A percentile compares a stretch with the other conserved stretches of the same genome.
Evolutionary conservation across 1,139 yeast species (phyloP).

Genomic region (Barnettozyma hawaiiensis): DNA sequence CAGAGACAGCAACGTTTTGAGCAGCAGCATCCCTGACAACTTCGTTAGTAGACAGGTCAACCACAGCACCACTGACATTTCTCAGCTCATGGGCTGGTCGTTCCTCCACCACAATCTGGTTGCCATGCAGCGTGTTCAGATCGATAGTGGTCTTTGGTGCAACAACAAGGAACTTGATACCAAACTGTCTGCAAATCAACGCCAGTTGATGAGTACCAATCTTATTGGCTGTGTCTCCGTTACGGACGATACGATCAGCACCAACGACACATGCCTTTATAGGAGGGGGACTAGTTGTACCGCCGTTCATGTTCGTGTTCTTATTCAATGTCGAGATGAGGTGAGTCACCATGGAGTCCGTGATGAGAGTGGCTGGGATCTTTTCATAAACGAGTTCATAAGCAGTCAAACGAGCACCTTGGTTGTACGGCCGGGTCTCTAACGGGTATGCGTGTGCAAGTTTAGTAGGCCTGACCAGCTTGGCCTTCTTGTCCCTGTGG

Average conservation of each 20-base stretch:
- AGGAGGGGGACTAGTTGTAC: too few relatives aligned
- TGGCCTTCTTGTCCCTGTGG: slow-evolving; percentile 28
- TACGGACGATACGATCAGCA: slow-evolving; percentile 88
- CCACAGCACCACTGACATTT: slow-evolving; percentile 62
- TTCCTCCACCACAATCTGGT: slow-evolving; percentile 76
- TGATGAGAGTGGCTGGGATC: slow-evolving; percentile 82
- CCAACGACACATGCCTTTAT: slow-evolving; percentile 91
- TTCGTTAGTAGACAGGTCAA: slow-evolving; percentile 31
- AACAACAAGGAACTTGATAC: slow-evolving; percentile 80
- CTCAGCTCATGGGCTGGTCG: slow-evolving; percentile 79
- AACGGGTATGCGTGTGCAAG: slow-evolving; percentile 72
- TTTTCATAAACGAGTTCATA: slow-evolving; percentile 80
- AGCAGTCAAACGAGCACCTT: slow-evolving; percentile 91
- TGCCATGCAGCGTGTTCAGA: slow-evolving; percentile 57
- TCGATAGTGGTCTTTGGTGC: slow-evolving; percentile 94
- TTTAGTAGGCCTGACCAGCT: slow-evolving; percentile 22
- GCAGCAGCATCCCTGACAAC: slow-evolving; percentile 28
- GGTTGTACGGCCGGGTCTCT: slow-evolving; percentile 95
- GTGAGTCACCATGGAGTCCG: slow-evolving; percentile 90
- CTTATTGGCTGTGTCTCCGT: slow-evolving; percentile 95
- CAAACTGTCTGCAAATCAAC: slow-evolving; percentile 48
- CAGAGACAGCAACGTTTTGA: slow-evolving; percentile 37
- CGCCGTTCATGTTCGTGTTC: too few relatives aligned
- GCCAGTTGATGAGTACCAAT: slow-evolving; percentile 95
- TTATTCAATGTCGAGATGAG: slow-evolving; percentile 38